A percentile compares a stretch with the other conserved stretches of the same genome.
Evolutionary conservation across 2,329 filamentous ascomycete species (phyloP).

Genomic region (Apiospora arundinis): DNA sequence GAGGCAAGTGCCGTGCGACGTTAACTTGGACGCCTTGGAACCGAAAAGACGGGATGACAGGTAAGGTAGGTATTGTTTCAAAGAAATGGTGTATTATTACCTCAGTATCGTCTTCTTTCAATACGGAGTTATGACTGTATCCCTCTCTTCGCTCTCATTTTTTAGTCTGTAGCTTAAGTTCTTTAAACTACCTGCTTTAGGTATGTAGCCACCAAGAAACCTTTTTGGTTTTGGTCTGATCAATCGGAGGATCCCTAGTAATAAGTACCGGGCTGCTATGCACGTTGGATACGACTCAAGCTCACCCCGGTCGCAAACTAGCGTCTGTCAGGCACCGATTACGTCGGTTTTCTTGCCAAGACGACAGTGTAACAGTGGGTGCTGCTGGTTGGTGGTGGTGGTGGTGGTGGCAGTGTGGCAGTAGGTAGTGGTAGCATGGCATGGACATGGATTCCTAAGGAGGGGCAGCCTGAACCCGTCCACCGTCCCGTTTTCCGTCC

Average conservation of each 20-base stretch:
- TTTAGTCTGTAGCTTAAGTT: constrained; percentile 16
- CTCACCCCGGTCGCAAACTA: not conserved
- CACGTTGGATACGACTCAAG: constrained; percentile 1
- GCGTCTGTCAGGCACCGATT: not conserved
- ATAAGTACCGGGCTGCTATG: not conserved
- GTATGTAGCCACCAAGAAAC: not conserved
- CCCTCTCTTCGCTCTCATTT: not conserved
- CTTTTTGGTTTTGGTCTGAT: not conserved
- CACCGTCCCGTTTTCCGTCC: not conserved
- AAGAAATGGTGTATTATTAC: not conserved
- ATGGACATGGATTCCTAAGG: not conserved
- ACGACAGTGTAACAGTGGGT: constrained; percentile 1
- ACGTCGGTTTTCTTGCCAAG: not conserved
- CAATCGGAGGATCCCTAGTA: not conserved
- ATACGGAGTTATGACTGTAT: not conserved
- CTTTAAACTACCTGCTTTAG: not conserved
- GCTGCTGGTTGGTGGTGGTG: not conserved
- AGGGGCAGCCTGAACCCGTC: not conserved
- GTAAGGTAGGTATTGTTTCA: not conserved
- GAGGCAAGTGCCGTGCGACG: not conserved
- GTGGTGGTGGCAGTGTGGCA: not conserved
- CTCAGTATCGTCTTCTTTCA: not conserved
- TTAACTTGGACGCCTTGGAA: not conserved
- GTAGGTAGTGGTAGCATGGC: not conserved
- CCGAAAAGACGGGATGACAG: not conserved